A percentile compares a stretch with the other conserved stretches of the same genome.
These are phyloP conservation scores for Nakaseomyces sp. DNA, from an alignment of 1,139 yeast genomes.

Conservation along the genomic window DNA sequence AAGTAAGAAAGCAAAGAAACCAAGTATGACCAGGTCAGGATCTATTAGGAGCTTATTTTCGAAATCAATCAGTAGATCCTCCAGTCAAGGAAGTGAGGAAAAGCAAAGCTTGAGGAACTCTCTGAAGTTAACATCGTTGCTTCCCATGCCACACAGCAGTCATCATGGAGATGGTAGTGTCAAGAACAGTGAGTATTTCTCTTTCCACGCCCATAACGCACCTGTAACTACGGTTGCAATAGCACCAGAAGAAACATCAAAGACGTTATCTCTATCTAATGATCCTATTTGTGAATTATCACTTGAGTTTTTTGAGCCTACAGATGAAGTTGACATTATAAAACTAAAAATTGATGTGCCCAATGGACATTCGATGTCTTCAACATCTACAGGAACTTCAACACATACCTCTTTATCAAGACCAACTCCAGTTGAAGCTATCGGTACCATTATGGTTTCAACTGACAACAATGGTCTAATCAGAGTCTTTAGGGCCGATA, in stretches of 20 bases:
- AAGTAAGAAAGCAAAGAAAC: slow-evolving; percentile 2
- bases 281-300: slow-evolving; percentile 68
- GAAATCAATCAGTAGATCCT: slow-evolving; percentile 33
- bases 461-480: slow-evolving; percentile 69
- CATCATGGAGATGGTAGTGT: slow-evolving; percentile 19
- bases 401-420: slow-evolving; percentile 7
- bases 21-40: slow-evolving; percentile 42
- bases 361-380: background rate
- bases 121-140: slow-evolving; percentile 3
- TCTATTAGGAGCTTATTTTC: slow-evolving; percentile 69
- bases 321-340: slow-evolving; percentile 14
- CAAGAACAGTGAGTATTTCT: slow-evolving; percentile 40
- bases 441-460: slow-evolving; percentile 48
- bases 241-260: slow-evolving; percentile 69
- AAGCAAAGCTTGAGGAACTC: slow-evolving; percentile 29
- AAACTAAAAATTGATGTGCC: slow-evolving; percentile 3
- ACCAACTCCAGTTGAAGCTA: slow-evolving; percentile 23
- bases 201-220: slow-evolving; percentile 71
- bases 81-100: slow-evolving; percentile 16
- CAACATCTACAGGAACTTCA: background rate
- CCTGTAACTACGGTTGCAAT: slow-evolving; percentile 67
- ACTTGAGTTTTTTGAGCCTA: slow-evolving; percentile 33
- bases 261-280: slow-evolving; percentile 58
- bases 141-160: slow-evolving; percentile 17
- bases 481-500: slow-evolving; percentile 72